These are phyloP conservation scores for Endogone sp. DNA, from an alignment of 192 early-diverging fungal genomes.

Conservation along the genomic window DNA sequence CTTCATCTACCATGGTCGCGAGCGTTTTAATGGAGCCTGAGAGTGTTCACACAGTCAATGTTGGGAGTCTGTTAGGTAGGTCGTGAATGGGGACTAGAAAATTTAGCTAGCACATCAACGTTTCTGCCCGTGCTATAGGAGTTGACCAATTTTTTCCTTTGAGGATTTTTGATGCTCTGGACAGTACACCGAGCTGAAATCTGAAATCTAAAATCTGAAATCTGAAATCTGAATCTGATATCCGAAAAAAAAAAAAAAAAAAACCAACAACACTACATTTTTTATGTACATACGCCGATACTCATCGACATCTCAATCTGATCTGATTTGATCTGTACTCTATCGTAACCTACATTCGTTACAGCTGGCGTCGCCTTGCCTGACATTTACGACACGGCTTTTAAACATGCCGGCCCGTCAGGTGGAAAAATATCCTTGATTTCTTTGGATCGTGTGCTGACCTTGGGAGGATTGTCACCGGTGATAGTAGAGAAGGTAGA, in stretches of 20 bases:
- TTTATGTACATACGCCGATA: neutral
- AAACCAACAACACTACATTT: neutral
- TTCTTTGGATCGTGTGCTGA: constrained; percentile 38
- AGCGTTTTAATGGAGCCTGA: neutral
- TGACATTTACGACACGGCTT: constrained; percentile 42
- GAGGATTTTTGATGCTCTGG: no score
- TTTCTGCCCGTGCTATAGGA: neutral
- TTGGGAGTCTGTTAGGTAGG: neutral
- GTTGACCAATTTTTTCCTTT: no score
- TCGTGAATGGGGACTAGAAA: neutral
- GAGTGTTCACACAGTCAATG: neutral
- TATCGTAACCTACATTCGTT: neutral
- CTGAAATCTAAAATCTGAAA: no score
- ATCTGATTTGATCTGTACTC: no score
- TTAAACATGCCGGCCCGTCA: constrained; percentile 33
- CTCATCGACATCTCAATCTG: neutral
- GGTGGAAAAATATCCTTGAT: constrained; percentile 39
- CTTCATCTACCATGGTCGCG: neutral
- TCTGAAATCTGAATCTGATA: no score
- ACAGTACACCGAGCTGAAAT: no score
- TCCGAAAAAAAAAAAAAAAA: neutral
- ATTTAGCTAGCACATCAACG: neutral
- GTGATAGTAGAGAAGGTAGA: constrained; percentile 43
- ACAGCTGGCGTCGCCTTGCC: constrained; percentile 44
- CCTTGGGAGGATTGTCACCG: constrained; percentile 32